A percentile compares a stretch with the other conserved stretches of the same genome.
These are phyloP conservation scores for Mytilinidion resinicola DNA, from an alignment of 495 filamentous ascomycete genomes.

Conservation along the genomic window DNA sequence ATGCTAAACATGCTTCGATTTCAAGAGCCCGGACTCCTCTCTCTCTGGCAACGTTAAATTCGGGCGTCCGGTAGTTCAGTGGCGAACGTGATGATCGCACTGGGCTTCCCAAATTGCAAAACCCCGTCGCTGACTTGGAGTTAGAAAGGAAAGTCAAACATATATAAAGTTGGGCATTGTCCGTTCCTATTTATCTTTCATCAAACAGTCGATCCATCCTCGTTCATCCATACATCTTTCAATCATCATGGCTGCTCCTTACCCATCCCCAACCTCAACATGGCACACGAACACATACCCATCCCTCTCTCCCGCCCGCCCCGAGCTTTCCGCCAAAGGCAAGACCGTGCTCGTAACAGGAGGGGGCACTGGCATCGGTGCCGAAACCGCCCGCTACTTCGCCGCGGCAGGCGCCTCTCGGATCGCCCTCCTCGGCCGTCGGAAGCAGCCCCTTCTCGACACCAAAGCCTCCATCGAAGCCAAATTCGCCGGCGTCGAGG, in stretches of 20 bases:
- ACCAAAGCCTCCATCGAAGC: conserved; percentile 31
- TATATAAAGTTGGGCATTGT: conserved; percentile 7
- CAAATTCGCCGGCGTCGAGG: conserved; percentile 23
- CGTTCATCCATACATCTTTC: neutral
- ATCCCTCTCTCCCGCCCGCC: conserved; percentile 15
- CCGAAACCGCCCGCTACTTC: conserved; percentile 14
- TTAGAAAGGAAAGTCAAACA: neutral
- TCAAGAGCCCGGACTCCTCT: too few species aligned
- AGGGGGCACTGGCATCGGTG: conserved; percentile 20
- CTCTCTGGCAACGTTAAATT: too few species aligned
- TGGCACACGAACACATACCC: conserved; percentile 28
- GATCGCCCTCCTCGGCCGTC: conserved; percentile 28
- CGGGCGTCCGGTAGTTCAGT: too few species aligned
- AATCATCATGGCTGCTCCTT: conserved; percentile 25
- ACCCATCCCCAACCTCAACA: conserved; percentile 23
- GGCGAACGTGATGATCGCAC: too few species aligned
- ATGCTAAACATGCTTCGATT: too few species aligned
- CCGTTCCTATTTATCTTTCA: conserved; percentile 1
- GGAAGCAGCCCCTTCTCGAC: conserved; percentile 31
- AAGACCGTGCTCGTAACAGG: conserved; percentile 22
- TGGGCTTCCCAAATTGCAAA: neutral
- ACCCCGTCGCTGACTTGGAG: too few species aligned
- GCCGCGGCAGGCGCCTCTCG: conserved; percentile 19
- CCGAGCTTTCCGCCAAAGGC: conserved; percentile 19
- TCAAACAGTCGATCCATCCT: conserved; percentile 8